A percentile compares a stretch with the other conserved stretches of the same genome.
These are phyloP conservation scores for Nemania diffusa DNA, from an alignment of 2,329 filamentous ascomycete genomes.

Conservation along the genomic window DNA sequence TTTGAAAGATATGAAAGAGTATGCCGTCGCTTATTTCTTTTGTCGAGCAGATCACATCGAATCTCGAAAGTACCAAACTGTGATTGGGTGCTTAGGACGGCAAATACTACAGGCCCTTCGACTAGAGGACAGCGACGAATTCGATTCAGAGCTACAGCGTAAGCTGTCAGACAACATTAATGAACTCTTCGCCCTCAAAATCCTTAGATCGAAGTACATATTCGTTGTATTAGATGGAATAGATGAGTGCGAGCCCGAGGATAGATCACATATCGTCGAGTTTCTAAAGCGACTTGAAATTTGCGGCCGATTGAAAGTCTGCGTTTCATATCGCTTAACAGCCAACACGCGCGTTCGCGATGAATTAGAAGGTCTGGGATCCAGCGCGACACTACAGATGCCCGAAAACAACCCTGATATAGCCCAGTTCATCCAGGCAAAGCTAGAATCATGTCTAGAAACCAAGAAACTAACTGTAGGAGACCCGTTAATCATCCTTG, in stretches of 20 bases:
- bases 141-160: not conserved
- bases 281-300: constrained; percentile 11
- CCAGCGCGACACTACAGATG: constrained; percentile 9
- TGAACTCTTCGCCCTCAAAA: not conserved
- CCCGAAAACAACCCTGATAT: constrained; percentile 29
- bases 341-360: constrained; percentile 5
- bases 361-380: constrained; percentile 2
- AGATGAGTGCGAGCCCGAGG: constrained; percentile 11
- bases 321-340: constrained; percentile 23
- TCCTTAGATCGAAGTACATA: not conserved
- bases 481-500: constrained; percentile 25
- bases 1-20: constrained; percentile 44
- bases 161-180: constrained; percentile 3
- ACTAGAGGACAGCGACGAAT: not conserved
- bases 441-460: constrained; percentile 15
- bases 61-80: constrained; percentile 13
- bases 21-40: constrained; percentile 50
- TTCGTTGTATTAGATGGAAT: constrained; percentile 27
- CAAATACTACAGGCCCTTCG: constrained; percentile 26
- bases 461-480: constrained; percentile 20
- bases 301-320: constrained; percentile 7
- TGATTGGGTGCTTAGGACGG: constrained; percentile 31
- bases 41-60: constrained; percentile 34
- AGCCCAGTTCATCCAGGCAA: constrained; percentile 19
- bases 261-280: constrained; percentile 11